Conservation (phyloP, 2,329 filamentous ascomycete genomes). For the Botryotinia narcissicola region DNA sequence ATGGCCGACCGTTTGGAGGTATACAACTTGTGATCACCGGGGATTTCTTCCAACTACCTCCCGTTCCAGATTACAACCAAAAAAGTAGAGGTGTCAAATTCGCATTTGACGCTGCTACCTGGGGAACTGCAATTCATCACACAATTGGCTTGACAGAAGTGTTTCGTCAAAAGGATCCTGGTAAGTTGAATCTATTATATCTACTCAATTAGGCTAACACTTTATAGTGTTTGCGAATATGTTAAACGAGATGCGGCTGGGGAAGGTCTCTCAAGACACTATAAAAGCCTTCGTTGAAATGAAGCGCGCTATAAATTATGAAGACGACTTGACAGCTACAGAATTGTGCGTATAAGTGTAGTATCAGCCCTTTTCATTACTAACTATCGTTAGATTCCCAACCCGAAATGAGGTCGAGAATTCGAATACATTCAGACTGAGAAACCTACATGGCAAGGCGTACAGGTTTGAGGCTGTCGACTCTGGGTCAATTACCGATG, state of each 20-base stretch:
- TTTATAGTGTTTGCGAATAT: conserved; percentile 76
- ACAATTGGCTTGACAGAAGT: conserved; percentile 94
- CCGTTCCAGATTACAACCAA: conserved; percentile 71
- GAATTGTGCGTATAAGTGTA: conserved; percentile 59
- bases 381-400: conserved; percentile 61
- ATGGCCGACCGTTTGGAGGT: conserved; percentile 88
- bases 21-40: conserved; percentile 95
- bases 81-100: conserved; percentile 72
- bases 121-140: conserved; percentile 89
- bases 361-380: conserved; percentile 16
- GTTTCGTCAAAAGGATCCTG: conserved; percentile 87
- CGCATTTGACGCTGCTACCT: conserved; percentile 87
- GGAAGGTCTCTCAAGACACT: conserved; percentile 73
- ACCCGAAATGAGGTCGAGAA: conserved; percentile 85
- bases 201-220: conserved; percentile 33
- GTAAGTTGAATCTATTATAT: conserved; percentile 42
- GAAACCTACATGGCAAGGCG: conserved; percentile 64
- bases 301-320: conserved; percentile 66
- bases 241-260: conserved; percentile 97
- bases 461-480: conserved; percentile 74
- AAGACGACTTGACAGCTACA: conserved; percentile 77
- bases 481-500: conserved; percentile 65
- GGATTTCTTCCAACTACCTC: conserved; percentile 96
- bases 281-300: conserved; percentile 74
- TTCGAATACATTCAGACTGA: conserved; percentile 75